Base-by-base conservation (phyloP, 345 rosid species). In the Populus tremula region DNA sequence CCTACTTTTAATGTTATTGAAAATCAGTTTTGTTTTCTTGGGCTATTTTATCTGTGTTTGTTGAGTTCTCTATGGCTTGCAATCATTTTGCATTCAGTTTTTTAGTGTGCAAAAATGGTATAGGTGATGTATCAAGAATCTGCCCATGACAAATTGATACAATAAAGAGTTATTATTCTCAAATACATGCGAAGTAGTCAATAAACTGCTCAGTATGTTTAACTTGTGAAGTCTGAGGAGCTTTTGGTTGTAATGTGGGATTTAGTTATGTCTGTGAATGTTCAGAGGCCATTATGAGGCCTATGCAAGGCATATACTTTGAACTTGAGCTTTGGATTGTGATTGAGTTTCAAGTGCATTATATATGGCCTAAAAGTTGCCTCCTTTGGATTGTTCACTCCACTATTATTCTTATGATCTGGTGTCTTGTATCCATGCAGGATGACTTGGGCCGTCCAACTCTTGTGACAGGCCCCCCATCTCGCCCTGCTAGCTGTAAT, bases 401-500 rank as follows among this genome's bases (percentile, higher is more conserved):
- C 53, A 41, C 9, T 16, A 9, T 70, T 36, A 21, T 17, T 23
- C 14, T 49, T 68, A 25, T 79, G 65, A 75, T 75, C 20, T 59
- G n/a, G 73, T 41, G 47, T 75, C 45, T 65, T 17, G 65, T 70
- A 45, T 61, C 31, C 59, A 8, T 86, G 83, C 87, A 94, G 97
- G 94, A 87, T 82, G 96, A 90, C 77, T 27, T 87, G 81, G 91
- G 88, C 23, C 89, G 69, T 77, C 10, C 85, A 78, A 72, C 79
- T 54, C 76, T 84, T 16, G 87, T 80, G 39, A 7, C 76, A 3
- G 84, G 84, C 78, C 88, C 63, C 25, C 91, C 88, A 16, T 91
- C 95, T 75, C 94, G 94, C 56, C 98, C 98, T 23, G 85, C 92
- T 25, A 94, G 98, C 73, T 86, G 94, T 38, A 90, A 87, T 78